phyloP scores from a whole-genome alignment of 257 asterid species.

The Nicotiana attenuata region DNA sequence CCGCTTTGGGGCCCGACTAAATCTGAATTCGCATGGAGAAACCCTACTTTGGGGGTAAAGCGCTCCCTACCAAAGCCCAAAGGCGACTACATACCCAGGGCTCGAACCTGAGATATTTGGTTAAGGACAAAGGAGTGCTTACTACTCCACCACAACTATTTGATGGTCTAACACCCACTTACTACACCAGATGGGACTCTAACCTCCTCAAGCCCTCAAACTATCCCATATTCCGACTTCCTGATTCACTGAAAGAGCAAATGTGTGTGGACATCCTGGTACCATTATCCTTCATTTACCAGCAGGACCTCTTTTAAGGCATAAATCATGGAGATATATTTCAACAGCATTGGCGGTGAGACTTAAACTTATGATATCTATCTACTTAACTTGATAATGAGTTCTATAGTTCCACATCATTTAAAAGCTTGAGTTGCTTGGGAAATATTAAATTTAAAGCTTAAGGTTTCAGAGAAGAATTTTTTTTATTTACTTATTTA shows the following conservation, averaged over 20 bases:
- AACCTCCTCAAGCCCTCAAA: not conserved
- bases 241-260: not conserved
- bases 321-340: not conserved
- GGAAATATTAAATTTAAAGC: not conserved
- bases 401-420: not conserved
- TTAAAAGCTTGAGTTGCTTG: not conserved
- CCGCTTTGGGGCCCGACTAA: no score
- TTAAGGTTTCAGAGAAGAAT: not conserved
- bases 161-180: not conserved
- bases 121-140: no score
- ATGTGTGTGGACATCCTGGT: not conserved
- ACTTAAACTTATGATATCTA: not conserved
- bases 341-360: not conserved
- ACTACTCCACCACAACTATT: no score
- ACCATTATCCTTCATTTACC: not conserved
- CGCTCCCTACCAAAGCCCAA: no score
- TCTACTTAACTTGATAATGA: not conserved
- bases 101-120: no score
- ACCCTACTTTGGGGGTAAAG: no score
- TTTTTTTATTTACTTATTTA: not conserved
- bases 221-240: not conserved
- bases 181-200: constrained; percentile 4
- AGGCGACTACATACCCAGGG: no score
- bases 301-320: not conserved
- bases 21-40: no score